Evolutionary conservation across 1,284 basidiomycete species (phyloP).

Genomic region (Athelia psychrophila): DNA sequence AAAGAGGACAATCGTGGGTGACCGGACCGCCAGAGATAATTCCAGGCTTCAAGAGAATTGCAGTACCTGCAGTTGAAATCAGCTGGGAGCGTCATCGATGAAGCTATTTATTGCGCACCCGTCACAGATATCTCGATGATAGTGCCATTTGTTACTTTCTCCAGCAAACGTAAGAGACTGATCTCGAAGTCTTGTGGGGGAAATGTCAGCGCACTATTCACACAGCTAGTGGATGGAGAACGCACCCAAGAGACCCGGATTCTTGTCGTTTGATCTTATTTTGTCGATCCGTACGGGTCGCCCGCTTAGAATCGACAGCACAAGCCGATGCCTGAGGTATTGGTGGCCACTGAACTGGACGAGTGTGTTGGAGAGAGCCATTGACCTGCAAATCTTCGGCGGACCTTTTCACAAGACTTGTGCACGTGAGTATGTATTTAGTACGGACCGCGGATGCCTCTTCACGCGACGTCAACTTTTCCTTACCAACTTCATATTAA

Average conservation of each 20-base stretch:
- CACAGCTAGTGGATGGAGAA: slow-evolving; percentile 2
- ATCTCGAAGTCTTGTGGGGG: slow-evolving; percentile 81
- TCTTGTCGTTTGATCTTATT: slow-evolving; percentile 89
- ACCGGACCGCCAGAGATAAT: slow-evolving; percentile 84
- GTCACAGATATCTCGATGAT: slow-evolving; percentile 97
- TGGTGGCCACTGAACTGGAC: slow-evolving; percentile 78
- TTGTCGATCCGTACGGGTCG: slow-evolving; percentile 85
- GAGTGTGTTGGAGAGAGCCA: slow-evolving; percentile 39
- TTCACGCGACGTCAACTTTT: neutral
- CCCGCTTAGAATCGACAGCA: slow-evolving; percentile 87
- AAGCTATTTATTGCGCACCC: slow-evolving; percentile 43
- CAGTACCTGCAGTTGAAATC: slow-evolving; percentile 61
- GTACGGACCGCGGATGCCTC: no score
- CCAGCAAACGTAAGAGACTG: slow-evolving; percentile 84
- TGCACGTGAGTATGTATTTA: neutral
- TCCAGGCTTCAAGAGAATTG: slow-evolving; percentile 89
- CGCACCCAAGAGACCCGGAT: slow-evolving; percentile 88
- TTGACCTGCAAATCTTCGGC: slow-evolving; percentile 17
- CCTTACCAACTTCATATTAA: neutral
- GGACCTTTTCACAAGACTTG: neutral
- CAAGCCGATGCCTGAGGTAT: slow-evolving; percentile 82
- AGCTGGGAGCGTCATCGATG: neutral
- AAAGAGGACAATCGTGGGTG: slow-evolving; percentile 85
- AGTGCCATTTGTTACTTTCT: slow-evolving; percentile 94
- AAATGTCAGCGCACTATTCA: slow-evolving; percentile 5